Evolutionary conservation across 1,139 yeast species (phyloP), one percentile per base, ranked within the genome.

Genomic region (Candida anutae): DNA sequence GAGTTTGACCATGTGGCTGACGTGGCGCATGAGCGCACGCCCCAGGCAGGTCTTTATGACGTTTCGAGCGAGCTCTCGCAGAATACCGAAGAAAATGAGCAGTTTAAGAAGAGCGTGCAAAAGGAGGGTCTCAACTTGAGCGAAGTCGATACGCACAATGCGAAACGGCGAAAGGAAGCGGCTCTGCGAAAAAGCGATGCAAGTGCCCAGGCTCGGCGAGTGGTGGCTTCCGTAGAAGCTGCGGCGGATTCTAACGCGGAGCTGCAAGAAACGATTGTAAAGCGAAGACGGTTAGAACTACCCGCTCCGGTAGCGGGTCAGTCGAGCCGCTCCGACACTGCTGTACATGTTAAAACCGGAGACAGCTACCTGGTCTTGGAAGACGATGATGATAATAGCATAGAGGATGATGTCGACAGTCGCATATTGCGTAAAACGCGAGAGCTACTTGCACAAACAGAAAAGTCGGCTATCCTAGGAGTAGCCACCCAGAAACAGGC

Each of bases 1-100:
- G 80, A 78, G 41, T 74, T 83, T 48, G 95, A 88, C 49, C 85
- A 84, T 48, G 82, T 78, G 48, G 80, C 74, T 2, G 95, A 83
- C 43, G 74, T 88, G 11, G 85, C 90, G 0, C 81, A 82, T 45
- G 94, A 87, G 42, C 77, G 74, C 34, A 56, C 54, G n/a, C 94
- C 95, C 0, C 68, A 67, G 5, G 58, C 58, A 0, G 96, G 95
- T 0, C 53, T 74, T 11, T 82, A 79, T 46, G 93, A 82, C 43
- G 75, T 78, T 0, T 46, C 62, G 0, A 74, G 69, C 18, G 97
- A 88, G 46, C 50, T 55, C 10, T 45, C 43, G 3, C 38, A 38
- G 3, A 74, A 77, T 34, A 48, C 47, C 3, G 38, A 37, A 5
- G 70, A 62, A 3, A 52, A 63, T 24, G 41, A 36, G 2, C 49